Evolutionary conservation across 805 yeast genomes (phyloP), one percentile per base, ranked within the genome.

Genomic region (Starmerella davenportii): DNA sequence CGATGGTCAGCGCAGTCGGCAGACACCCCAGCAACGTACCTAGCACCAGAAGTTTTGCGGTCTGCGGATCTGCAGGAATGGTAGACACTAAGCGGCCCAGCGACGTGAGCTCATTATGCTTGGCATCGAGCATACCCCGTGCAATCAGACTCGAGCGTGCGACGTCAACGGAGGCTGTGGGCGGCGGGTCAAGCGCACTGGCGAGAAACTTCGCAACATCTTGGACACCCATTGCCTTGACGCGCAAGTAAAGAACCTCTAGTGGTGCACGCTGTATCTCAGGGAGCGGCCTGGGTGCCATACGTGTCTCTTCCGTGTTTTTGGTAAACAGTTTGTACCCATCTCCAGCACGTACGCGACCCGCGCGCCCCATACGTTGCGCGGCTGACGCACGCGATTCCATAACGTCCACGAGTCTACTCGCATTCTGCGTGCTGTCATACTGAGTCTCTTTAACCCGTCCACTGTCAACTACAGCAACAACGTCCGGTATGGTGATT

Each of bases 311-410:
- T 49, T 72, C 72, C 0, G 80, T 68, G 2, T 69, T 69, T 38
- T 62, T 60, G 1, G 95, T 76, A 57, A 70, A 87, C 35, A 87
- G 53, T 52, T 79, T 84, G 57, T 73, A 87, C 45, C 95, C 84
- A 13, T 64, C 61, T 41, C 98, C 98, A 20, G 65, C 65, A 27
- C 75, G 70, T 11, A 87, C 82, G 69, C 98, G 85, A 45, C 98
- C 98, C n/a, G 95, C 87, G 63, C 98, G 79, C 55, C 98, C 98
- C 56, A 94, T 66, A 60, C 98, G 70, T 58, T 87, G 98, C 18
- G 73, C 69, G 18, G 76, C 76, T 51, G 92, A 94, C 0, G 96
- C 95, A 45, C 70, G 70, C 0, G 96, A 85, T 18, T 82, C 81
- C 82, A 93, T 87, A 3, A 67, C 64, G 50, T 87, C 95, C 4